Evolutionary conservation across 2,329 filamentous ascomycete species (phyloP).

Genomic region (Diplodia sapinea): DNA sequence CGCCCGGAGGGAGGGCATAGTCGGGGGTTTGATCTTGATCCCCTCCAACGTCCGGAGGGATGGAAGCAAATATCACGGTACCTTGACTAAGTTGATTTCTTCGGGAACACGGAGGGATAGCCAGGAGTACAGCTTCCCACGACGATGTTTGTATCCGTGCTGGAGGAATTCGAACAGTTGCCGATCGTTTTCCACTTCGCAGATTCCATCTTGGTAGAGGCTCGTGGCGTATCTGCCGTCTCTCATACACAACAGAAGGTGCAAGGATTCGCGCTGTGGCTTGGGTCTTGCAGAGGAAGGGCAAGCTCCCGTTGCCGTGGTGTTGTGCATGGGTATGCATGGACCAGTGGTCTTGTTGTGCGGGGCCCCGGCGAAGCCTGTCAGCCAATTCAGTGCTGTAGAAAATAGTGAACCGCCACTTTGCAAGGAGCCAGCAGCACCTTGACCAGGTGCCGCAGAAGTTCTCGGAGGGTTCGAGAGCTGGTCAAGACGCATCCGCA

Average conservation of each 20-base stretch:
- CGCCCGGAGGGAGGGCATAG: too few species aligned
- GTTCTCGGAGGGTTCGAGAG: too few species aligned
- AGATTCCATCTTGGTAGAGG: slow-evolving; percentile 37
- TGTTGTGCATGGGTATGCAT: neutral
- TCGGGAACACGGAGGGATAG: too few species aligned
- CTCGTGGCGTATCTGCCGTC: slow-evolving; percentile 31
- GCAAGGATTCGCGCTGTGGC: slow-evolving; percentile 28
- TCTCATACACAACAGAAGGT: slow-evolving; percentile 38
- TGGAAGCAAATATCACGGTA: too few species aligned
- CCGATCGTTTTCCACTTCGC: slow-evolving; percentile 35
- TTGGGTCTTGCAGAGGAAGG: neutral
- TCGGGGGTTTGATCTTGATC: too few species aligned
- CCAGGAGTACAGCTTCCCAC: neutral
- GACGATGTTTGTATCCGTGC: neutral
- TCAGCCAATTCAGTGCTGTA: too few species aligned
- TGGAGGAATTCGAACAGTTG: slow-evolving; percentile 36
- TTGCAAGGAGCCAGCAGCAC: too few species aligned
- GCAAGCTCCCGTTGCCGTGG: neutral
- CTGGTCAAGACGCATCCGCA: neutral
- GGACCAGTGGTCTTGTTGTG: neutral
- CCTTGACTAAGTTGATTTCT: too few species aligned
- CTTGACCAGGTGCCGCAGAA: too few species aligned
- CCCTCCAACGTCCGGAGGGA: too few species aligned
- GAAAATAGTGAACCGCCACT: too few species aligned
- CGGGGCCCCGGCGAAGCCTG: too few species aligned